Percentiles rank a stretch among this genome's conserved stretches.
These are phyloP conservation scores for Eutypa lata DNA, from an alignment of 2,329 filamentous ascomycete species.

Conservation along the genomic window DNA sequence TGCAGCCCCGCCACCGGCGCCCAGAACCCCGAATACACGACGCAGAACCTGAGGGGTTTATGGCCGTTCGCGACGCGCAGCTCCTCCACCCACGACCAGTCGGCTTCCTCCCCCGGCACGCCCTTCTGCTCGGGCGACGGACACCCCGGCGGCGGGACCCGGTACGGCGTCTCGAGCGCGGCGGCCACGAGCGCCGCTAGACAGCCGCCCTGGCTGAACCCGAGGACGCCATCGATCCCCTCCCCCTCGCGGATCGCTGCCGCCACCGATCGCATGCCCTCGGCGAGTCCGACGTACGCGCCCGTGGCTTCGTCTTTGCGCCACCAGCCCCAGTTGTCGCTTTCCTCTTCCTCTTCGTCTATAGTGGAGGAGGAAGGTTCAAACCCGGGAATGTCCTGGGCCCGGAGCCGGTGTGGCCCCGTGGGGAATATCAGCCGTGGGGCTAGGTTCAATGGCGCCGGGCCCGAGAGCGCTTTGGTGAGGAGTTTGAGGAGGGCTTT, in stretches of 20 bases:
- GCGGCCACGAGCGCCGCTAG: slow-evolving; percentile 69
- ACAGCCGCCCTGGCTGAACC: slow-evolving; percentile 79
- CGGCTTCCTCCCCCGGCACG: slow-evolving; percentile 17
- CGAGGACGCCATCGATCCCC: slow-evolving; percentile 74
- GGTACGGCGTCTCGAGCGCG: slow-evolving; percentile 58
- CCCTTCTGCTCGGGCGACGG: slow-evolving; percentile 13
- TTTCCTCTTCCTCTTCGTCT: slow-evolving; percentile 41
- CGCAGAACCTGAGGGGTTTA: slow-evolving; percentile 52
- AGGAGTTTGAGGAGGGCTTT: slow-evolving; percentile 82
- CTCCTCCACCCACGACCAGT: slow-evolving; percentile 38
- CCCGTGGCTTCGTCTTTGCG: slow-evolving; percentile 64
- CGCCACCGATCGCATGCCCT: slow-evolving; percentile 64
- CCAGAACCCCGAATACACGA: slow-evolving; percentile 64
- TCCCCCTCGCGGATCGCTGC: slow-evolving; percentile 58
- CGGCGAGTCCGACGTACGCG: slow-evolving; percentile 66
- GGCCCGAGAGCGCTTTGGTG: slow-evolving; percentile 66
- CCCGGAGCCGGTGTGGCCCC: slow-evolving; percentile 59
- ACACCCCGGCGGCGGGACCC: slow-evolving; percentile 3
- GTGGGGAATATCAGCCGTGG: slow-evolving; percentile 66
- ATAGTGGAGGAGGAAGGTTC: slow-evolving; percentile 34
- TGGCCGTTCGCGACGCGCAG: slow-evolving; percentile 49
- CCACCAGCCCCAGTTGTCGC: slow-evolving; percentile 81
- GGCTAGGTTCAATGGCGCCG: slow-evolving; percentile 48
- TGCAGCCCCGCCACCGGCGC: slow-evolving; percentile 36
- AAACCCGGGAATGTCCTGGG: slow-evolving; percentile 69